Base-by-base conservation (phyloP, 441 rosid genomes). In the Erysimum pusillum region DNA sequence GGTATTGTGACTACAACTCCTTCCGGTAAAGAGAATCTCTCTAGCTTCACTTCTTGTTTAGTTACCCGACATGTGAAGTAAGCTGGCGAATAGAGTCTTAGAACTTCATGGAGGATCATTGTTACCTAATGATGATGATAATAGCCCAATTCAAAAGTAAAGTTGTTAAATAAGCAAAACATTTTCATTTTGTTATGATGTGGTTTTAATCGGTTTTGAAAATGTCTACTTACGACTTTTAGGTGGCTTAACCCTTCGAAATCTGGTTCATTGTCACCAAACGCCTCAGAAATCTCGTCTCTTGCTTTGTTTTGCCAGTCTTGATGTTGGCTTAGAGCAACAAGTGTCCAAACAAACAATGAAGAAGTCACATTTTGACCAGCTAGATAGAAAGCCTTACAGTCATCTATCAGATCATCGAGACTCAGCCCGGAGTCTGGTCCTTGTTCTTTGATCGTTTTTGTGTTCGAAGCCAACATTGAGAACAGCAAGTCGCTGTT, bases 341-440 rank as follows among this genome's bases (percentile, higher is more conserved):
- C 81, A 31, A 83, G 58, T 10, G 91, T 77, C 96, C 96, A 90
- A 17, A 88, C 87, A 62, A 90, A 76, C 65, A 85, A 60, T 61
- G 70, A 81, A 41, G 93, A 78, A 3, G 90, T 83, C 6, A 93
- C 85, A 62, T 85, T 90, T 9, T 90, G 87, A 56, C 98, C 94
- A 0, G 90, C 85, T 4, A 89, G 80, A 63, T 85, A 92, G 79
- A 88, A 86, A 25, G 90, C 73, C 72, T 88, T 90, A 81, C 94
- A 88, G 49, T 90, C 90, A 17, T 90, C 96, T 75, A 88, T 79
- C 12, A 92, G 76, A 36, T 86, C 91, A 18, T 87, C 75, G 3
- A 72, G 18, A 48, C 68, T 80, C 20, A 80, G 62, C 10, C 80
- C 83, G 2, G 80, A 81, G 5, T 52, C 75, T 1, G 11, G 57